Evolutionary conservation across 305 asterid species (phyloP).

Genomic region (Fraxinus dipetala): DNA sequence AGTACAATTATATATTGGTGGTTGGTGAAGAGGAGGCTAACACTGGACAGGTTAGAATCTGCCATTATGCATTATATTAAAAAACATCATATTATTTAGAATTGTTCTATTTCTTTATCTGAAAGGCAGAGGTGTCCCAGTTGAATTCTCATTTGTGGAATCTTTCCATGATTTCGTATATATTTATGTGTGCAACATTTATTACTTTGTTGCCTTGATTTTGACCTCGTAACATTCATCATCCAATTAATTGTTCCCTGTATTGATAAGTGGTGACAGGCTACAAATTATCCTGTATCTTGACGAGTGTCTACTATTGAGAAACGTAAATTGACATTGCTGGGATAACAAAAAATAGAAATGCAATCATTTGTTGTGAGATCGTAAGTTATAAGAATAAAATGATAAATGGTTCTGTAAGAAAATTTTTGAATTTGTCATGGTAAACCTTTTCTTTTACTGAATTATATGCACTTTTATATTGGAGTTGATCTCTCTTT

Average conservation of each 20-base stretch:
- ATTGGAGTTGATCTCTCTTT: background rate
- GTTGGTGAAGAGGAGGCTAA: conserved; percentile 86
- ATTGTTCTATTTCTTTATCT: background rate
- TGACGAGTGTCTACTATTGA: background rate
- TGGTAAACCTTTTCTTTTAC: background rate
- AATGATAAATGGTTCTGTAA: background rate
- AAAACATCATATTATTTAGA: background rate
- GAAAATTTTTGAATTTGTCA: background rate
- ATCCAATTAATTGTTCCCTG: background rate
- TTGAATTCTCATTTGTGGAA: background rate
- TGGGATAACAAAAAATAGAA: background rate
- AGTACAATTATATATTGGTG: conserved; percentile 78
- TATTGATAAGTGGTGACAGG: background rate
- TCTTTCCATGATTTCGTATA: background rate
- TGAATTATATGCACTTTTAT: background rate
- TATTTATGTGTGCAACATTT: background rate
- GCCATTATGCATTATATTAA: background rate
- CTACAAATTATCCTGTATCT: background rate
- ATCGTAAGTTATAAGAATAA: background rate
- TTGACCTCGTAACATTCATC: background rate
- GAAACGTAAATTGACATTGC: background rate
- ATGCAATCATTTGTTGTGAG: background rate
- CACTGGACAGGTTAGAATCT: conserved; percentile 56
- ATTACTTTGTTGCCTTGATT: background rate
- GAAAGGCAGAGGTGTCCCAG: background rate